Base-by-base conservation (phyloP, 768 basidiomycete species). In the Russula compacta region DNA sequence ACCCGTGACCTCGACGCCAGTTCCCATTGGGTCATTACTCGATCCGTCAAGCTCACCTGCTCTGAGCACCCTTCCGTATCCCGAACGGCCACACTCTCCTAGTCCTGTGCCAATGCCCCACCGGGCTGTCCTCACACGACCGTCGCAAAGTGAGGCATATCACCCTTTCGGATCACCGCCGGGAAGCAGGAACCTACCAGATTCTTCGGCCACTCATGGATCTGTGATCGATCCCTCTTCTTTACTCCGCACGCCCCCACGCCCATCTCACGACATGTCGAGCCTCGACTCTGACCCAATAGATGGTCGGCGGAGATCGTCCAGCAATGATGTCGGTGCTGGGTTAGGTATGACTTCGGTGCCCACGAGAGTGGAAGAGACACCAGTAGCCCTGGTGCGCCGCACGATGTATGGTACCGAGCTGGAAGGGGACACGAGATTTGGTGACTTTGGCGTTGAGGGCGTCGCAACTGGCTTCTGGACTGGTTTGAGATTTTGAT, bases 391-490 rank as follows among this genome's bases (percentile, higher is more conserved):
- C 29, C 76, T 78, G 4, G 77, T 79, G 65, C 82, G 80, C 68
- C 80, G 83, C 61, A 91, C 89, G 6, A 87, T 91, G 84, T 91
- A 89, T 70, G 89, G 89, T 8, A 91, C 89, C 0, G 89, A 91
- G 72, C 73, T 89, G 46, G 88, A 89, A n/a, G 76, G 76, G 36
- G 88, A 91, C 68, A 85, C 85, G n/a, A 81, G 89, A 53, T 92
- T 92, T 69, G 89, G 89, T 6, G 89, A 91, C 72, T 91, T 90
- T 69, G 89, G 89, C 42, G 77, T 88, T 29, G 85, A 88, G 68
- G 85, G 88, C 12, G 82, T 89, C 59, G 85, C 85, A n/a, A 80
- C 79, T 51, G 81, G 81, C 6, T 89, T 85, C 68, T 89, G 88
- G 86, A 71, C 80, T 0, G 76, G 78, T 47, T 78, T 77, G 53